phyloP scores from a whole-genome alignment of 257 asterid species.

The Primulina eburnea region DNA sequence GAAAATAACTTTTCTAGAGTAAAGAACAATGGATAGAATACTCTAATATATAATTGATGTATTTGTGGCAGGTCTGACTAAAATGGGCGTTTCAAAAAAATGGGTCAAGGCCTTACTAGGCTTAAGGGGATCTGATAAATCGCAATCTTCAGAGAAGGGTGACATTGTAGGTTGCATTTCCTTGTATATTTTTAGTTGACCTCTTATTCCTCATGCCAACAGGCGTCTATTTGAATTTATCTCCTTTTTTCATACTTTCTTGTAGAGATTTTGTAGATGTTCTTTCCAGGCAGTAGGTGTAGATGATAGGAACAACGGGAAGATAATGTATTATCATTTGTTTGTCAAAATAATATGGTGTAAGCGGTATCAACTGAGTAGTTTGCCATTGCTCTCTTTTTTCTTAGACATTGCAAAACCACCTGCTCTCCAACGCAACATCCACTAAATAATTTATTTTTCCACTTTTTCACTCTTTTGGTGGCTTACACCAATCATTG shows the following conservation, averaged over 20 bases:
- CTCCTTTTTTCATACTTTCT: not conserved
- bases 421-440: not conserved
- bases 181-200: not conserved
- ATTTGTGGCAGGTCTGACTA: conserved; percentile 37
- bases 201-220: not conserved
- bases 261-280: not conserved
- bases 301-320: not conserved
- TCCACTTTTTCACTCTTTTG: not conserved
- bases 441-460: not conserved
- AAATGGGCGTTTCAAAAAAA: conserved; percentile 80
- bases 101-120: conserved; percentile 77
- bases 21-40: conserved; percentile 6
- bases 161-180: conserved; percentile 52
- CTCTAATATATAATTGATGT: conserved; percentile 5
- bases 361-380: not conserved
- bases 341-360: not conserved
- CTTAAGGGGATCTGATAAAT: conserved; percentile 59
- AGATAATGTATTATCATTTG: not conserved
- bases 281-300: not conserved
- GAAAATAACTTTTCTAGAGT: conserved; percentile 7
- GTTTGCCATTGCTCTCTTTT: not conserved
- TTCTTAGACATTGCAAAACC: not conserved
- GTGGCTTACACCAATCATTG: not conserved
- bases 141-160: conserved; percentile 49
- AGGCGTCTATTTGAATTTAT: no score